Percentiles rank a stretch among this genome's conserved stretches.
phyloP scores from a whole-genome alignment of 495 filamentous ascomycete genomes.

The Penicillium coprophilum region DNA sequence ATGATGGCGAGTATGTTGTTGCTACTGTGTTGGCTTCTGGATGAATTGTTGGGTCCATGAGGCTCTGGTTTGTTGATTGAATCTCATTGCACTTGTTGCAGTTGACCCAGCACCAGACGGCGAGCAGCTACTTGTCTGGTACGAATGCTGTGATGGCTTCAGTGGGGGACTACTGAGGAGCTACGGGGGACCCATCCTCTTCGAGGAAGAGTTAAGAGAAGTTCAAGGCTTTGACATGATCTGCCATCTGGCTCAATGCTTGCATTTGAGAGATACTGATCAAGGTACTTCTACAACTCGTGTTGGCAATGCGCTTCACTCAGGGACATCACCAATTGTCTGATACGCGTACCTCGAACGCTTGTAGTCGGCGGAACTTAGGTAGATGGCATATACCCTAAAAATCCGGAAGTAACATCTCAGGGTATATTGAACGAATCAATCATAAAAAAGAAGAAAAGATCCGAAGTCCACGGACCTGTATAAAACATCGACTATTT shows the following conservation, averaged over 20 bases:
- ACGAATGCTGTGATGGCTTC: not conserved
- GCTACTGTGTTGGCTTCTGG: conserved; percentile 51
- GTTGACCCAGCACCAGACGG: not conserved
- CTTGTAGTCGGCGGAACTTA: not conserved
- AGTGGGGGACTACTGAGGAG: not conserved
- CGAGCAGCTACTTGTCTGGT: not conserved
- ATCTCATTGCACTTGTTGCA: not conserved
- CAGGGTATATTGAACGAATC: not conserved
- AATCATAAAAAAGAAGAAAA: not conserved
- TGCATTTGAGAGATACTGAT: not conserved
- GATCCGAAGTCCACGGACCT: not conserved
- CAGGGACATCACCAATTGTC: not conserved
- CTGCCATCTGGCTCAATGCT: not conserved
- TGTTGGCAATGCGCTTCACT: not conserved
- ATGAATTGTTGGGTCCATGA: conserved; percentile 20
- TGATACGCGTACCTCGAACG: not conserved
- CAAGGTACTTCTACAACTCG: not conserved
- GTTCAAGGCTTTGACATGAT: not conserved
- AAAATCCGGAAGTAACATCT: no score
- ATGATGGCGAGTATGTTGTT: conserved; percentile 61
- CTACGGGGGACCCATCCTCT: no score
- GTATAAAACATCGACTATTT: not conserved
- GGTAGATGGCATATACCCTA: not conserved
- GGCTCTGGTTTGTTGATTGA: not conserved
- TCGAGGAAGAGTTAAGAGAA: not conserved